A percentile compares a stretch with the other conserved stretches of the same genome.
These are phyloP conservation scores for Ustilago nuda DNA, from an alignment of 1,284 basidiomycete genomes.

Conservation along the genomic window DNA sequence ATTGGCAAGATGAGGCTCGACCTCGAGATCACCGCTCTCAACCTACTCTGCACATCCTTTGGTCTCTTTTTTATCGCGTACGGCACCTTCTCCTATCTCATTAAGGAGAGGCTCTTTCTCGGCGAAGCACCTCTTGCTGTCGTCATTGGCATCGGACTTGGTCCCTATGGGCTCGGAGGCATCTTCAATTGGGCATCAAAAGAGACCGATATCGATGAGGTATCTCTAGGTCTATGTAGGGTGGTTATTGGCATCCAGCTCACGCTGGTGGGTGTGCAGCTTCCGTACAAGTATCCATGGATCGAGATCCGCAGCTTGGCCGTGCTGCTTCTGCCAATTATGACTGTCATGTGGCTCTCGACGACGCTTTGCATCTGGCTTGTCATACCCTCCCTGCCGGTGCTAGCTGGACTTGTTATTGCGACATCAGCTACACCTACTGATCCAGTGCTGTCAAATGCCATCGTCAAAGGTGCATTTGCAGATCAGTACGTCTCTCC, in stretches of 20 bases:
- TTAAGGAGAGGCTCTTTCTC: constrained; percentile 60
- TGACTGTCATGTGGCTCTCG: constrained; percentile 60
- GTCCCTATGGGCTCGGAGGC: constrained; percentile 54
- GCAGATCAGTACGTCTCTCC: constrained; percentile 63
- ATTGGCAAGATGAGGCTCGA: constrained; percentile 25
- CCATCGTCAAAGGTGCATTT: constrained; percentile 63
- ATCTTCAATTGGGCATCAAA: constrained; percentile 46
- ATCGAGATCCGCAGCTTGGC: constrained; percentile 47
- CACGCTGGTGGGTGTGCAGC: constrained; percentile 58
- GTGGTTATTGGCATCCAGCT: constrained; percentile 61
- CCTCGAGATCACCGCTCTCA: constrained; percentile 44
- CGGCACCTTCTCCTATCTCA: constrained; percentile 55
- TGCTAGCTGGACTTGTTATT: constrained; percentile 55
- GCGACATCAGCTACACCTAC: constrained; percentile 57
- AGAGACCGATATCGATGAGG: constrained; percentile 39
- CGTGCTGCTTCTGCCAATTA: constrained; percentile 55
- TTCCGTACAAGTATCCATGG: constrained; percentile 58
- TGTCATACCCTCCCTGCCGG: constrained; percentile 48
- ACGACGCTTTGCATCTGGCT: constrained; percentile 52
- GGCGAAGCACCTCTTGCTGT: constrained; percentile 62
- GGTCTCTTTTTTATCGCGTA: constrained; percentile 53
- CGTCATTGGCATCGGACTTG: constrained; percentile 53
- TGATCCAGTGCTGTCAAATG: constrained; percentile 60
- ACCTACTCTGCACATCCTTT: constrained; percentile 47
- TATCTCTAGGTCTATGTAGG: constrained; percentile 52